These are phyloP conservation scores for Aspergillus sojae DNA, from an alignment of 2,329 filamentous ascomycete genomes.

Conservation along the genomic window DNA sequence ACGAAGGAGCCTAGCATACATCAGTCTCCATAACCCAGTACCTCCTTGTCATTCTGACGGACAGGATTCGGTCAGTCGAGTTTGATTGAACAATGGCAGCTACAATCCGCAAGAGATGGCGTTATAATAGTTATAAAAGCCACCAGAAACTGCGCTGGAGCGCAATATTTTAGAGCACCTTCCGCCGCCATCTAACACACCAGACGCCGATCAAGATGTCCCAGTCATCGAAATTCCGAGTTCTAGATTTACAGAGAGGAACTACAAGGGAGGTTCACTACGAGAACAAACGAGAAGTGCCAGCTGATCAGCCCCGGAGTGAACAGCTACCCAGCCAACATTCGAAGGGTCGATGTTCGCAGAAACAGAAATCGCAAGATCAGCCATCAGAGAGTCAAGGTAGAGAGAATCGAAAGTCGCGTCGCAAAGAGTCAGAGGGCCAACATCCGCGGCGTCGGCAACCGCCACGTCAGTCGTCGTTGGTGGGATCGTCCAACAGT, in stretches of 20 bases:
- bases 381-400: neutral
- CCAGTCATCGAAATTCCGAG: neutral
- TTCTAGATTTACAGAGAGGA: no score
- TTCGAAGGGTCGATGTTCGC: neutral
- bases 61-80: neutral
- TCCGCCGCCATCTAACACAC: neutral
- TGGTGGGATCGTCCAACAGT: no score
- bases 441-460: no score
- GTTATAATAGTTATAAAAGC: neutral
- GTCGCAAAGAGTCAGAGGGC: neutral
- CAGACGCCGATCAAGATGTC: neutral
- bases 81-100: neutral
- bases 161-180: no score
- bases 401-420: neutral
- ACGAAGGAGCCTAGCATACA: neutral
- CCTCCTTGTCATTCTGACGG: neutral
- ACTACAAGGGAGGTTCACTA: no score
- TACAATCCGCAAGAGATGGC: neutral
- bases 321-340: neutral
- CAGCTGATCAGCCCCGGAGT: neutral
- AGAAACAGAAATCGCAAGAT: neutral
- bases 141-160: no score
- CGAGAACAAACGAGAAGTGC: neutral
- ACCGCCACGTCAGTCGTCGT: neutral
- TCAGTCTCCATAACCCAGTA: neutral